Percentiles rank a stretch among this genome's conserved stretches.
phyloP scores from a whole-genome alignment of 2,329 filamentous ascomycete species.

The Ceratocystis cubensis region DNA sequence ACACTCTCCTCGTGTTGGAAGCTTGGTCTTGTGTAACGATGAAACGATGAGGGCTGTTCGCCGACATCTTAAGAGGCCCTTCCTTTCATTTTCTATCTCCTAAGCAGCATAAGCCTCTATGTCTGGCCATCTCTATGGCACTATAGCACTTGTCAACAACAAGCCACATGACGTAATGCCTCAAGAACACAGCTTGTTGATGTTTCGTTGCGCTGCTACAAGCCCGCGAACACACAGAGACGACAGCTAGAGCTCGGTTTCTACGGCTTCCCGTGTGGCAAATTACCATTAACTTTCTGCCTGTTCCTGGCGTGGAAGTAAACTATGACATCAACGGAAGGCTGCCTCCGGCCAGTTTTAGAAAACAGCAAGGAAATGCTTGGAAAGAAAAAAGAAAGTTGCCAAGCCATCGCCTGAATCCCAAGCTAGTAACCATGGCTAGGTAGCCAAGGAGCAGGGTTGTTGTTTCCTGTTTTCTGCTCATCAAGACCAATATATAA shows the following conservation, averaged over 20 bases:
- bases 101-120: background rate
- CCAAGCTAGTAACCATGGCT: background rate
- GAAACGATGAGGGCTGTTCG: background rate
- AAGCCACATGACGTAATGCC: background rate
- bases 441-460: background rate
- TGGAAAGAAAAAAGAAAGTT: background rate
- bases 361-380: background rate
- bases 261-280: background rate
- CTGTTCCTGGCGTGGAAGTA: background rate
- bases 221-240: background rate
- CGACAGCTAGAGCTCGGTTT: background rate
- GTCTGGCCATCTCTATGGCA: background rate
- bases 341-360: background rate
- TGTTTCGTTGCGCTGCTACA: no score
- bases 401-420: background rate
- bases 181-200: background rate
- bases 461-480: background rate
- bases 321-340: constrained; percentile 1
- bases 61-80: background rate
- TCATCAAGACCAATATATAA: background rate
- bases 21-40: background rate
- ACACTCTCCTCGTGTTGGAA: background rate
- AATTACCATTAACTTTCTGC: background rate
- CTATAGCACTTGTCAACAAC: background rate
- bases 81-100: background rate